Percentiles rank a stretch among this genome's conserved stretches.
Conservation (phyloP, 2,329 filamentous ascomycete species). For the Penicillium polonicum region DNA sequence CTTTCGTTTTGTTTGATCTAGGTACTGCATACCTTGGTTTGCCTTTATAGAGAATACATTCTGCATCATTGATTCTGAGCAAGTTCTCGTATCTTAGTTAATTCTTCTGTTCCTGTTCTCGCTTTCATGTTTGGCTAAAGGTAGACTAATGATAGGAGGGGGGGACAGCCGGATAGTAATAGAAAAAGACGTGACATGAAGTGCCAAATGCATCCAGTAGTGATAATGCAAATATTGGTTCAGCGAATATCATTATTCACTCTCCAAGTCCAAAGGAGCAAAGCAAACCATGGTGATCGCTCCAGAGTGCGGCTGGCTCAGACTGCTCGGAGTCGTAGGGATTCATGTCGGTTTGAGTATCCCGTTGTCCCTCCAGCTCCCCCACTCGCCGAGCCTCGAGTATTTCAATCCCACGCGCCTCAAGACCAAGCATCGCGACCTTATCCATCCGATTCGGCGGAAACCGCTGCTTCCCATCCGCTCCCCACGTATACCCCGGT, state of each 20-base stretch:
- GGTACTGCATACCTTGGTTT: not conserved
- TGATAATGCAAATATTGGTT: not conserved
- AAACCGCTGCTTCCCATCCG: conserved; percentile 34
- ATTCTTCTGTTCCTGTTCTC: not conserved
- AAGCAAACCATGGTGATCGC: conserved; percentile 5
- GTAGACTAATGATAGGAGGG: not conserved
- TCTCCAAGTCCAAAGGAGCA: not conserved
- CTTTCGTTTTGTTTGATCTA: not conserved
- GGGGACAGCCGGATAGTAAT: too few species aligned
- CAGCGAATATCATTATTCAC: not conserved
- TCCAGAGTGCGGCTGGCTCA: not conserved
- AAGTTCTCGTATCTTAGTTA: too few species aligned
- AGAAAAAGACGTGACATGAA: not conserved
- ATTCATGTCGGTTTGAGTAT: not conserved
- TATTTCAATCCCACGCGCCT: conserved; percentile 1
- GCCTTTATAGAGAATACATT: not conserved
- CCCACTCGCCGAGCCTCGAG: not conserved
- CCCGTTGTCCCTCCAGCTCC: not conserved
- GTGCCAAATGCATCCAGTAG: not conserved
- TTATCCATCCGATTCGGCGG: conserved; percentile 42
- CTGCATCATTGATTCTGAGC: not conserved
- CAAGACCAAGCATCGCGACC: conserved; percentile 33
- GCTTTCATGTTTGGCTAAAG: not conserved
- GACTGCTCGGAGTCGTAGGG: not conserved
- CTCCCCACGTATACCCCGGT: conserved; percentile 41